Percentiles rank a stretch among this genome's conserved stretches.
These are phyloP conservation scores for Leishmania major DNA, from an alignment of 208 protist species.

Conservation along the genomic window DNA sequence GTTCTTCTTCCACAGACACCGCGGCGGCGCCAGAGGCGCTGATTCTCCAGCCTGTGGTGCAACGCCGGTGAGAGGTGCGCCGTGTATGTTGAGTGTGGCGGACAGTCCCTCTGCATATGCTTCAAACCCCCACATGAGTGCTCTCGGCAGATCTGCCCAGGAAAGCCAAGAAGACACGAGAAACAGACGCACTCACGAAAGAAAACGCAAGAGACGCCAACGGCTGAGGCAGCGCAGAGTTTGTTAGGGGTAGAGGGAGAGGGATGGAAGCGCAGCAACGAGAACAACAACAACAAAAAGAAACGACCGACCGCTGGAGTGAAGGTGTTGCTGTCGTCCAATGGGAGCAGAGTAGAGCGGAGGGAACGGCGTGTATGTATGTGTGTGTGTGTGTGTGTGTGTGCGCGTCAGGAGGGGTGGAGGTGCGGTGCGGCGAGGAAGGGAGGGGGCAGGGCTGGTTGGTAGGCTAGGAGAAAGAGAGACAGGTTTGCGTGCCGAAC, in stretches of 20 bases:
- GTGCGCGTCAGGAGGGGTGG: not conserved
- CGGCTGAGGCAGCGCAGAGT: not conserved
- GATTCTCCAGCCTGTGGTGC: not conserved
- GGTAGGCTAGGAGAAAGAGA: not conserved
- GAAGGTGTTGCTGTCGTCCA: not conserved
- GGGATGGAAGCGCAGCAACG: not conserved
- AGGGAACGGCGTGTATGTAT: not conserved
- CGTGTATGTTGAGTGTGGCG: not conserved
- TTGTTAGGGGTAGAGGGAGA: not conserved
- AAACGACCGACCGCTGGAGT: not conserved
- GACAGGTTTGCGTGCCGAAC: not conserved
- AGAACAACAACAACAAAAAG: not conserved
- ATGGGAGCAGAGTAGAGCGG: not conserved
- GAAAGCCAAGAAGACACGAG: not conserved
- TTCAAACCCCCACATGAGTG: slow-evolving; percentile 51
- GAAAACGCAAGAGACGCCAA: not conserved
- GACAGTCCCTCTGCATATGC: slow-evolving; percentile 39
- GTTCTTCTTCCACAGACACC: slow-evolving; percentile 29
- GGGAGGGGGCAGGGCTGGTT: not conserved
- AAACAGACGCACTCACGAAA: not conserved
- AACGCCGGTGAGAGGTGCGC: not conserved
- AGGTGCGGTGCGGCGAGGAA: not conserved
- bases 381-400: not conserved
- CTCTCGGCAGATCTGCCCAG: too few species aligned
- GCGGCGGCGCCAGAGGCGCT: slow-evolving; percentile 24